Evolutionary conservation across 2,329 filamentous ascomycete genomes (phyloP).

Genomic region (Gyromitra esculenta): DNA sequence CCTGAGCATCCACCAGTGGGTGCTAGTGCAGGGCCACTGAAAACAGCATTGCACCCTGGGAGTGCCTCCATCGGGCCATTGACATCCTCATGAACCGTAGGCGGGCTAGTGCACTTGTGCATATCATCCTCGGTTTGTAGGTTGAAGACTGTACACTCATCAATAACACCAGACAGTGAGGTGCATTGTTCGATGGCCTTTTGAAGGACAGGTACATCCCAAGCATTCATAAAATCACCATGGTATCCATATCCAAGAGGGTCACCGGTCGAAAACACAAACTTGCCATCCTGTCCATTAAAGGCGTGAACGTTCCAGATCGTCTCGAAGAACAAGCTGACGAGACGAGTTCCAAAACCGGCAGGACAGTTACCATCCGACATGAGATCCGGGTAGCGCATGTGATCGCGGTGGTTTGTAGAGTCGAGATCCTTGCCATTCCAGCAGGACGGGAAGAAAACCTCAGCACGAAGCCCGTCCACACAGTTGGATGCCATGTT

Average conservation of each 20-base stretch:
- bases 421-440: conserved; percentile 73
- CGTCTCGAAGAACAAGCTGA: conserved; percentile 83
- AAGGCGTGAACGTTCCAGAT: conserved; percentile 81
- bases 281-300: conserved; percentile 68
- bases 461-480: conserved; percentile 82
- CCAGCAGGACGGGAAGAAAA: conserved; percentile 92
- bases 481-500: conserved; percentile 85
- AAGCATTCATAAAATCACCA: conserved; percentile 67
- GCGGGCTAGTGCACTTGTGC: conserved; percentile 48
- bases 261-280: conserved; percentile 82
- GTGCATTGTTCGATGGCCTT: conserved; percentile 59
- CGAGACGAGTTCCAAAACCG: conserved; percentile 73
- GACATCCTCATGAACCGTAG: conserved; percentile 51
- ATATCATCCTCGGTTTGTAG: conserved; percentile 41
- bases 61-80: conserved; percentile 45
- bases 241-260: conserved; percentile 70
- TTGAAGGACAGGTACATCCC: conserved; percentile 61
- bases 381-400: conserved; percentile 80
- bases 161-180: conserved; percentile 45
- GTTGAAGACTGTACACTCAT: conserved; percentile 48
- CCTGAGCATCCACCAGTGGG: conserved; percentile 32
- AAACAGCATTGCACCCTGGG: conserved; percentile 53
- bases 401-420: conserved; percentile 69
- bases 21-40: conserved; percentile 34
- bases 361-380: conserved; percentile 79